A percentile compares a stretch with the other conserved stretches of the same genome.
These are phyloP conservation scores for Trichomonas vaginalis DNA, from an alignment of 208 protist genomes.

Conservation along the genomic window DNA sequence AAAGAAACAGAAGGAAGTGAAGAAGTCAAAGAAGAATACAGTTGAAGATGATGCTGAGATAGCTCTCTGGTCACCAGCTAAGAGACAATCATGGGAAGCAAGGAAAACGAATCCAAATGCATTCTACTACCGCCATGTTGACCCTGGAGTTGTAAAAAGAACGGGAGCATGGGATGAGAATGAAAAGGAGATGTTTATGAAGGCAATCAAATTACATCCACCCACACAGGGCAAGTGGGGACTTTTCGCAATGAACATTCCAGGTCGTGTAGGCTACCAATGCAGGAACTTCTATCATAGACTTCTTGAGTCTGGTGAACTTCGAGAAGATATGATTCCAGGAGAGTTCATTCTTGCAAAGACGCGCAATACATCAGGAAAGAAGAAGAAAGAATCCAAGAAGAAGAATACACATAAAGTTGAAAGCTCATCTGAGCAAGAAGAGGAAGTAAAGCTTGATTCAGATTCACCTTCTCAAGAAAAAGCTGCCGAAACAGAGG, in stretches of 20 bases:
- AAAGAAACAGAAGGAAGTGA: background rate
- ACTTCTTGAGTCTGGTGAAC: background rate
- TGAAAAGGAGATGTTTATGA: background rate
- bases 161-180: background rate
- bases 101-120: background rate
- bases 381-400: background rate
- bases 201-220: background rate
- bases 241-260: constrained; percentile 46
- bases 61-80: background rate
- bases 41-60: background rate
- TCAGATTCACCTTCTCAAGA: background rate
- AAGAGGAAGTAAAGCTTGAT: background rate
- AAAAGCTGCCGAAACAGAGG: background rate
- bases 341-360: background rate
- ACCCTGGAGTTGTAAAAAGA: background rate
- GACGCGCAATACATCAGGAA: background rate
- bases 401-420: background rate
- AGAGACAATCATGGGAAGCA: background rate
- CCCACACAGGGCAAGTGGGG: constrained; percentile 38
- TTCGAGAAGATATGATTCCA: background rate
- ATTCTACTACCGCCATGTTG: background rate
- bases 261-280: constrained; percentile 49
- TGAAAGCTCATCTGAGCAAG: background rate
- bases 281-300: constrained; percentile 16
- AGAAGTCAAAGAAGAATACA: background rate